Evolutionary conservation across 768 basidiomycete genomes (phyloP).

Genomic region (Krasilnikovozyma curviuscula): DNA sequence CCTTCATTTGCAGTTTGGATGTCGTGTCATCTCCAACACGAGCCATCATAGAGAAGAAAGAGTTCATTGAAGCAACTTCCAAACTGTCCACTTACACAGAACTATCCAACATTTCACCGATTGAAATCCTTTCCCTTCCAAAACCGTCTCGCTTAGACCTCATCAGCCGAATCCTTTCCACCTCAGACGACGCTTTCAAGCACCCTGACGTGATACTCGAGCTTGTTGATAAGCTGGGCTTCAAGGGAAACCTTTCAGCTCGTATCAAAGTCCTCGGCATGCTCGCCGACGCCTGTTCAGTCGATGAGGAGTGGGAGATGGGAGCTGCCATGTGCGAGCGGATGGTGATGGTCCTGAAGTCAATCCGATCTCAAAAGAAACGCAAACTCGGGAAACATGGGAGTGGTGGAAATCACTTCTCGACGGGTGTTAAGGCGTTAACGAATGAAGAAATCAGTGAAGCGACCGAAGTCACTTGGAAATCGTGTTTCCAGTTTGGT

Average conservation of each 20-base stretch:
- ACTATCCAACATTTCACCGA: conserved; percentile 51
- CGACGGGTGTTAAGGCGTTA: conserved; percentile 27
- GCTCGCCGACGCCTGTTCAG: conserved; percentile 71
- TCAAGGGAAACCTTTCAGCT: conserved; percentile 43
- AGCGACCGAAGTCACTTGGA: conserved; percentile 71
- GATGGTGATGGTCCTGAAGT: conserved; percentile 38
- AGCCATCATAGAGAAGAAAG: conserved; percentile 46
- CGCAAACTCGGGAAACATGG: conserved; percentile 7
- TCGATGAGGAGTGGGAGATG: conserved; percentile 53
- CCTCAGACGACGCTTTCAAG: conserved; percentile 69
- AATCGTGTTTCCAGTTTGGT: conserved; percentile 70
- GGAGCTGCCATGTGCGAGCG: conserved; percentile 52
- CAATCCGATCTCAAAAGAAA: conserved; percentile 2
- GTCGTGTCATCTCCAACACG: conserved; percentile 45
- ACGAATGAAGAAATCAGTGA: conserved; percentile 29
- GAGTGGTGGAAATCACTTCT: conserved; percentile 3
- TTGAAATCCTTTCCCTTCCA: conserved; percentile 82
- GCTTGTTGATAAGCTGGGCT: conserved; percentile 72
- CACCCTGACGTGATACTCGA: conserved; percentile 84
- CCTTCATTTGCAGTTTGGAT: conserved; percentile 49
- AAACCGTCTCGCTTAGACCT: conserved; percentile 68
- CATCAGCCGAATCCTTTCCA: conserved; percentile 66
- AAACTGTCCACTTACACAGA: conserved; percentile 80
- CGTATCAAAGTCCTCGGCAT: conserved; percentile 70
- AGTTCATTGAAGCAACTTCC: conserved; percentile 95